Conservation (phyloP, 148 eudicot genomes). For the Dysphania ambrosioides region DNA sequence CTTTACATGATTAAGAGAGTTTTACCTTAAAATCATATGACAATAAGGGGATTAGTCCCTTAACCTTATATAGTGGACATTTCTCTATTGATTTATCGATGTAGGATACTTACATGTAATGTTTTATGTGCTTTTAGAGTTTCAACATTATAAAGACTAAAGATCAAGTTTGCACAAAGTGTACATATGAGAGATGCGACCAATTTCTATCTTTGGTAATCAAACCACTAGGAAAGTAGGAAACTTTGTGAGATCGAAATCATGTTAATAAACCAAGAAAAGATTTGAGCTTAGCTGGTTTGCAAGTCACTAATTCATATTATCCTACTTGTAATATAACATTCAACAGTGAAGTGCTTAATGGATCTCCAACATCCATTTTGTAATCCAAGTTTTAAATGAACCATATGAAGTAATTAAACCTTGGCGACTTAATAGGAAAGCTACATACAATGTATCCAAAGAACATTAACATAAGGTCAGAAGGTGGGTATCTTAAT, state of each 20-base stretch:
- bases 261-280: background rate
- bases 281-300: conserved; percentile 4
- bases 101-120: no score
- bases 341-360: background rate
- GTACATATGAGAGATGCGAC: no score
- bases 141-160: no score
- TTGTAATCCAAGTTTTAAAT: background rate
- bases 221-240: background rate
- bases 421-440: background rate
- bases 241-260: background rate
- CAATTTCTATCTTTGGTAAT: background rate
- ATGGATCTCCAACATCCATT: background rate
- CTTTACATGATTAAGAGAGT: no score
- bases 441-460: background rate
- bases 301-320: background rate
- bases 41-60: no score
- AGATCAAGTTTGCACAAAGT: no score
- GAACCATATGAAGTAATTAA: background rate
- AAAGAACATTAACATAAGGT: background rate
- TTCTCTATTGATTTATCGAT: no score
- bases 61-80: no score
- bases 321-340: background rate
- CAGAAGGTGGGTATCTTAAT: conserved; percentile 5
- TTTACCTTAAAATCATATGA: no score
- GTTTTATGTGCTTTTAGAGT: no score